Conservation (phyloP, 1,284 basidiomycete genomes). For the Agroathelia rolfsii region DNA sequence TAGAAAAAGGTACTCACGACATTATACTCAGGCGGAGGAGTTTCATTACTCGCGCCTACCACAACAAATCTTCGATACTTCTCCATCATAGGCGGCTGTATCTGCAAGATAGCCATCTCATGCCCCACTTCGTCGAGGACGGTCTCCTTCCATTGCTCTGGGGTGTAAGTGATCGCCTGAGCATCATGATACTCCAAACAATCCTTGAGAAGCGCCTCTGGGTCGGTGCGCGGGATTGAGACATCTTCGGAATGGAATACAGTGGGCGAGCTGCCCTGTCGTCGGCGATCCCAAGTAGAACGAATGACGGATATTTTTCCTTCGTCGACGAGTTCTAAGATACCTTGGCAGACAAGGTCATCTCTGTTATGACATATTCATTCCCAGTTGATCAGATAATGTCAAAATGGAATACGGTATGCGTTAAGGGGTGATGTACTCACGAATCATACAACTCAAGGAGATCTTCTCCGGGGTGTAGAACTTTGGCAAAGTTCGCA, state of each 20-base stretch:
- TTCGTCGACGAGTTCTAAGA: slow-evolving; percentile 9
- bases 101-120: slow-evolving; percentile 37
- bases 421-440: slow-evolving; percentile 18
- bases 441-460: slow-evolving; percentile 6
- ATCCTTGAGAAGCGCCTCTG: slow-evolving; percentile 33
- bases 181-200: slow-evolving; percentile 30
- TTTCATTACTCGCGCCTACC: slow-evolving; percentile 27
- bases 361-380: neutral
- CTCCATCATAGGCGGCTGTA: slow-evolving; percentile 47
- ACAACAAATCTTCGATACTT: slow-evolving; percentile 53
- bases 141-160: slow-evolving; percentile 18
- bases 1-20: slow-evolving; percentile 22
- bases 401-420: neutral
- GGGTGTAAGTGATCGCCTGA: slow-evolving; percentile 23
- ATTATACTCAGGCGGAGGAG: slow-evolving; percentile 17
- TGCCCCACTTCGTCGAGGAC: slow-evolving; percentile 32
- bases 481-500: slow-evolving; percentile 42
- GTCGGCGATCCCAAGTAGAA: slow-evolving; percentile 12
- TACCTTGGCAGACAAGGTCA: slow-evolving; percentile 3
- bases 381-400: neutral
- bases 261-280: slow-evolving; percentile 6
- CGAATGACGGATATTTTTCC: slow-evolving; percentile 8
- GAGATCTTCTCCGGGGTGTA: slow-evolving; percentile 19
- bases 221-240: slow-evolving; percentile 19
- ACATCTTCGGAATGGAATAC: slow-evolving; percentile 7